Conservation (phyloP, 2,329 filamentous ascomycete genomes). For the Emmonsiellopsis sp. region DNA sequence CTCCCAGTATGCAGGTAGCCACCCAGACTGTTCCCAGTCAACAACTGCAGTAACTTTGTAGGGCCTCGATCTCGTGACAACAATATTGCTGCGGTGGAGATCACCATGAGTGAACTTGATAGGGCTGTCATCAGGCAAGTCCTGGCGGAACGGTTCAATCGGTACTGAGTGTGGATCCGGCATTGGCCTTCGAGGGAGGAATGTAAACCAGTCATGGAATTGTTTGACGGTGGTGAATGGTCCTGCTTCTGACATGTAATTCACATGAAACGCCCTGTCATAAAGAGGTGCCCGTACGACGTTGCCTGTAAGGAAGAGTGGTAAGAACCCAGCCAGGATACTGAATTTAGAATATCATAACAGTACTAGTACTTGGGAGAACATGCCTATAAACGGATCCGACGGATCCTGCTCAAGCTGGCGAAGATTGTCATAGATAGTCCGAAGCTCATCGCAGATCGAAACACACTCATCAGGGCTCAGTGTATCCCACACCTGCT, state of each 20-base stretch:
- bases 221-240: slow-evolving; percentile 20
- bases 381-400: slow-evolving; percentile 20
- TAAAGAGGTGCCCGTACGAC: slow-evolving; percentile 12
- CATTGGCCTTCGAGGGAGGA: slow-evolving; percentile 15
- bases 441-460: slow-evolving; percentile 14
- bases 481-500: slow-evolving; percentile 19
- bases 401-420: slow-evolving; percentile 17
- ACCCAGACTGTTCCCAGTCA: slow-evolving; percentile 19
- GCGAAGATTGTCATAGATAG: slow-evolving; percentile 14
- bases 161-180: slow-evolving; percentile 17
- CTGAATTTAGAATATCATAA: background rate
- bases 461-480: slow-evolving; percentile 6
- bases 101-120: slow-evolving; percentile 28
- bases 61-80: slow-evolving; percentile 13
- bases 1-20: slow-evolving; percentile 21
- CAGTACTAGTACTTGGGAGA: slow-evolving; percentile 1
- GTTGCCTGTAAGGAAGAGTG: slow-evolving; percentile 9
- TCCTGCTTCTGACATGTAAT: slow-evolving; percentile 15
- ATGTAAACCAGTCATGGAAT: slow-evolving; percentile 25
- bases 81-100: slow-evolving; percentile 25
- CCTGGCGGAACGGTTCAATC: slow-evolving; percentile 19
- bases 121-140: slow-evolving; percentile 20
- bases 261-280: slow-evolving; percentile 14
- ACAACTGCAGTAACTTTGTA: slow-evolving; percentile 17
- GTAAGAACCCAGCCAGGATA: background rate